Conservation (phyloP, 2,329 filamentous ascomycete genomes). For the Trichoderma sp. region DNA sequence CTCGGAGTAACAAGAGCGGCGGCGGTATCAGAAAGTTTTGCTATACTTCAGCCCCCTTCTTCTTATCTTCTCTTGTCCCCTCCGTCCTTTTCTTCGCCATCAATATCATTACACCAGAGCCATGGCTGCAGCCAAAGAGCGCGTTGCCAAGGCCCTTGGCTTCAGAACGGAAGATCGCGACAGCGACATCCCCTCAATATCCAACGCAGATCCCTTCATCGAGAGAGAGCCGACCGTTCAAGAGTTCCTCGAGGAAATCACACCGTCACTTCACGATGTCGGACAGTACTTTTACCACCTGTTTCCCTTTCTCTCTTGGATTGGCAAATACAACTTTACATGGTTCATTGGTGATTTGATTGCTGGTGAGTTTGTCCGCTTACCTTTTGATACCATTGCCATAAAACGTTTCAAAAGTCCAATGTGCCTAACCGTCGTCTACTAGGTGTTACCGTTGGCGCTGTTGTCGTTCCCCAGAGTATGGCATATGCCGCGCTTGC, state of each 20-base stretch:
- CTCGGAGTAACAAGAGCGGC: background rate
- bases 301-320: constrained; percentile 51
- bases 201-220: constrained; percentile 39
- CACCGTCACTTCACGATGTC: constrained; percentile 34
- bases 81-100: background rate
- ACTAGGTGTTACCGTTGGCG: constrained; percentile 46
- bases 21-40: background rate
- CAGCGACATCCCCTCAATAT: constrained; percentile 36
- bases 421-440: constrained; percentile 20
- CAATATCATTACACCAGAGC: background rate
- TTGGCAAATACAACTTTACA: constrained; percentile 48
- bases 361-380: constrained; percentile 35
- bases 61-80: background rate
- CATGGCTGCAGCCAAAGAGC: constrained; percentile 28
- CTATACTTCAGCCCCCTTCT: background rate
- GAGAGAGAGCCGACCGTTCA: constrained; percentile 44
- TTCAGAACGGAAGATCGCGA: constrained; percentile 34
- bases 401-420: background rate
- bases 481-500: constrained; percentile 55
- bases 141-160: constrained; percentile 34
- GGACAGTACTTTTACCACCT: constrained; percentile 40
- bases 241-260: constrained; percentile 41
- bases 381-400: background rate
- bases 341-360: constrained; percentile 49
- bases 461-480: constrained; percentile 54